A percentile compares a stretch with the other conserved stretches of the same genome.
phyloP scores from a whole-genome alignment of 2,329 filamentous ascomycete species.

The Penicillium sclerotiorum region DNA sequence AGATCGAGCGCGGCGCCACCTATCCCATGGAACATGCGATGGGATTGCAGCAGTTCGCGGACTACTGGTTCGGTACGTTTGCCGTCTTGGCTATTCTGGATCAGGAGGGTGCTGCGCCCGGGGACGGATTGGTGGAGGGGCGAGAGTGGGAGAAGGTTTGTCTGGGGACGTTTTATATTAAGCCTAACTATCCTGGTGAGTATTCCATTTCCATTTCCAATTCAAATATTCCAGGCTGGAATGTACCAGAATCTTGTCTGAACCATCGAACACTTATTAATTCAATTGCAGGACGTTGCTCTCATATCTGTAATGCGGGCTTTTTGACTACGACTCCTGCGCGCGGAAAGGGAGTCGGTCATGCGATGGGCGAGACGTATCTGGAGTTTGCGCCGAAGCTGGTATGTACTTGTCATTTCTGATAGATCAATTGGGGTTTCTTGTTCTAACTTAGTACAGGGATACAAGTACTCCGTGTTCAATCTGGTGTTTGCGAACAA shows the following conservation, averaged over 20 bases:
- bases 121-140: conserved; percentile 23
- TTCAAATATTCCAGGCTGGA: not conserved
- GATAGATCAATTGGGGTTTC: not conserved
- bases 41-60: conserved; percentile 31
- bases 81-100: conserved; percentile 35
- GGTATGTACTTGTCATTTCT: conserved; percentile 23
- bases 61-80: conserved; percentile 46
- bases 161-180: conserved; percentile 45
- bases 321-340: conserved; percentile 39
- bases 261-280: not conserved
- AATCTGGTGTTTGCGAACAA: conserved; percentile 46
- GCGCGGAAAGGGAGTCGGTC: conserved; percentile 37
- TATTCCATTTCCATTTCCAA: too few relatives aligned
- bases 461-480: conserved; percentile 46
- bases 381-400: conserved; percentile 40
- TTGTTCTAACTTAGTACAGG: conserved; percentile 27
- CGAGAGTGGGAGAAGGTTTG: conserved; percentile 40
- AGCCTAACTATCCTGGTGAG: conserved; percentile 46
- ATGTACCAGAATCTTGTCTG: too few relatives aligned
- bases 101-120: conserved; percentile 4
- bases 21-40: conserved; percentile 44
- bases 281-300: conserved; percentile 38
- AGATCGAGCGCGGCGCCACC: conserved; percentile 39
- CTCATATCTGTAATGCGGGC: conserved; percentile 43
- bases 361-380: conserved; percentile 41